Base-by-base conservation (phyloP, 495 filamentous ascomycete genomes). In the Neurospora tetrasperma region DNA sequence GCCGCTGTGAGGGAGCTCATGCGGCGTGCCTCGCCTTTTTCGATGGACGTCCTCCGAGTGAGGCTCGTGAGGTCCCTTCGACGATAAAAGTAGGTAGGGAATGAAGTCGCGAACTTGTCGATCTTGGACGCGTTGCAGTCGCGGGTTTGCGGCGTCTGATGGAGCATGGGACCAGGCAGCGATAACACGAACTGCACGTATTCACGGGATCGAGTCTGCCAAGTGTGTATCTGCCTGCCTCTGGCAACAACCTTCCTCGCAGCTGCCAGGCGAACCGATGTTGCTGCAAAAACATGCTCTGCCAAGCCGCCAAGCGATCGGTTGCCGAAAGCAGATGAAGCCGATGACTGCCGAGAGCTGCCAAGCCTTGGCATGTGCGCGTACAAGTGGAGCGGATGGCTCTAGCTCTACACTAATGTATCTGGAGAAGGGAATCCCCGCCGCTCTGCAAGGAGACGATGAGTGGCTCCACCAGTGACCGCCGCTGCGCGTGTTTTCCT, bases 1-100 rank as follows among this genome's bases (percentile, higher is more conserved):
- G 54, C 27, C 27, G 31, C 2, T 59, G 46, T 46, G 72, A 11
- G 69, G 20, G n/a, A 23, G 59, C n/a, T 80, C 66, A 70, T n/a
- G 71, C 16, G 62, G 23, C 27, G 54, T 27, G 54, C 23, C 14
- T 16, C 54, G 54, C 6, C 27, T 62, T 16, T 16, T 8, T 31
- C n/a, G 27, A 66, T 18, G 31, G 27, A 35, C 54, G 54, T 66
- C 31, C 12, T 18, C 10, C 16, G 31, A 27, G 42, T 23, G 38
- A 54, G 43, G 14, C 41, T 71, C 5, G 42, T 11, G 23, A 71
- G n/a, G 44, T 42, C 23, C 8, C 16, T 44, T 11, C 38, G 72
- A 70, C 18, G 31, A 38, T 40, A 35, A n/a, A 14, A 41, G 7
- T 23, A 35, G 23, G 23, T 23, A 23, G 23, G 70, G n/a, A 6